Percentiles rank a stretch among this genome's conserved stretches.
Conservation (phyloP, 495 filamentous ascomycete species). For the Cetradonia linearis region DNA sequence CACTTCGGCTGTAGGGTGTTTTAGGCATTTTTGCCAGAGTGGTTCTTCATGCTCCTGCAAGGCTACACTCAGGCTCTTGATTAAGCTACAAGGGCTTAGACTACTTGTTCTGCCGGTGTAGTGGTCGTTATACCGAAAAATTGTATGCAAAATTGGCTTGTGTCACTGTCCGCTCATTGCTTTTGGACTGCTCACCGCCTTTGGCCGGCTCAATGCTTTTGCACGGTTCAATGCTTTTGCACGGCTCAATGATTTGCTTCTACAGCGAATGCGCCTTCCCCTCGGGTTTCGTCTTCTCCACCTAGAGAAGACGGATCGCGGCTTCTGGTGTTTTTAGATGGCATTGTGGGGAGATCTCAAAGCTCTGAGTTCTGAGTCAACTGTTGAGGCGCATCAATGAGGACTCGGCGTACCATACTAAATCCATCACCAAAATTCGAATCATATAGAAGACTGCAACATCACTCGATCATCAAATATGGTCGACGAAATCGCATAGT, state of each 20-base stretch:
- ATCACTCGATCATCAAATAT: too few relatives aligned
- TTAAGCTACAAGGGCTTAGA: too few relatives aligned
- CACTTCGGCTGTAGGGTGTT: not conserved
- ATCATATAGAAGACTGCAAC: too few relatives aligned
- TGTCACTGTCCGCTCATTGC: not conserved
- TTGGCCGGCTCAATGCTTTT: not conserved
- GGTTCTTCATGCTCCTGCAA: too few relatives aligned
- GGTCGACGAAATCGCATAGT: too few relatives aligned
- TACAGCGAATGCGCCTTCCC: not conserved
- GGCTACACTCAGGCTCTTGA: too few relatives aligned
- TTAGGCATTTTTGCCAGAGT: too few relatives aligned
- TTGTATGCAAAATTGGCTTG: not conserved
- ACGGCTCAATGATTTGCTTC: not conserved
- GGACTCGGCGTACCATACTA: too few relatives aligned
- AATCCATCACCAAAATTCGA: too few relatives aligned
- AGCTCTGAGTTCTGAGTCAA: too few relatives aligned
- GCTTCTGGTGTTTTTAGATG: not conserved
- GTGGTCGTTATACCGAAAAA: not conserved
- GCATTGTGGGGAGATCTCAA: too few relatives aligned
- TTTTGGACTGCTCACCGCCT: not conserved
- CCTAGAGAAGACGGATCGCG: not conserved
- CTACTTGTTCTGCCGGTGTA: not conserved
- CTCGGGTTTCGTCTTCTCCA: not conserved
- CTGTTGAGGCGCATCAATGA: too few relatives aligned
- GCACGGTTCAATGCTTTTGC: not conserved